Percentiles rank a stretch among this genome's conserved stretches.
These are phyloP conservation scores for Mucor saturninus DNA, from an alignment of 371 early-diverging fungal species.

Conservation along the genomic window DNA sequence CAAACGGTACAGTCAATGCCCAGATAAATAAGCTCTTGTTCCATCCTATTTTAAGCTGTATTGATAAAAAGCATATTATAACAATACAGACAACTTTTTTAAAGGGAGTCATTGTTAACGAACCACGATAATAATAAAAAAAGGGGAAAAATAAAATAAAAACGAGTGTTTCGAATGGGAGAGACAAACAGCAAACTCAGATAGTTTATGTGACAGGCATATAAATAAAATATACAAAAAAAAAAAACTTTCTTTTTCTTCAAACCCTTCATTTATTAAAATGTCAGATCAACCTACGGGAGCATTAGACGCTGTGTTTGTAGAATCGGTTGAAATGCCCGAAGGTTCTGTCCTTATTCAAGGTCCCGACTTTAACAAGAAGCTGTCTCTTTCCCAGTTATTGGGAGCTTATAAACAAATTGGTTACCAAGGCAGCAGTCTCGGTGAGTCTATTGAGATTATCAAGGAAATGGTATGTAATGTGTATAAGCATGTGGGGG, in stretches of 20 bases:
- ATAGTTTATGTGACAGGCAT: background rate
- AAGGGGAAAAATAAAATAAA: background rate
- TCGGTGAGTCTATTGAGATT: slow-evolving; percentile 88
- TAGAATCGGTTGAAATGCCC: slow-evolving; percentile 72
- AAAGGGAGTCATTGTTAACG: too few species aligned
- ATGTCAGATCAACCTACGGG: slow-evolving; percentile 22
- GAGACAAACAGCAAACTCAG: too few species aligned
- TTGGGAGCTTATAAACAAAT: slow-evolving; percentile 75
- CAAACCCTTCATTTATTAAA: too few species aligned
- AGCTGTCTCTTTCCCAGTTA: slow-evolving; percentile 65
- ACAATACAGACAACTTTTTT: background rate
- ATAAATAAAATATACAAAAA: background rate
- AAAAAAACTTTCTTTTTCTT: slow-evolving; percentile 13
- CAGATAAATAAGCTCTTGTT: slow-evolving; percentile 12
- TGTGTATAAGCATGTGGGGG: too few species aligned
- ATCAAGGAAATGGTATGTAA: slow-evolving; percentile 84
- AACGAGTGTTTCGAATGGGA: background rate
- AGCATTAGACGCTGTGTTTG: slow-evolving; percentile 71
- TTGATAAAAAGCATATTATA: too few species aligned
- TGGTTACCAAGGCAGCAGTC: slow-evolving; percentile 92
- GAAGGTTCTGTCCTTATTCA: slow-evolving; percentile 67
- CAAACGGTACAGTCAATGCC: slow-evolving; percentile 8
- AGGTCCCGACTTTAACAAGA: slow-evolving; percentile 91
- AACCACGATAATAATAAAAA: slow-evolving; percentile 7
- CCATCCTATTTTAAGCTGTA: slow-evolving; percentile 8